phyloP scores from a whole-genome alignment of 768 basidiomycete species.

The Boletus rex-veris region DNA sequence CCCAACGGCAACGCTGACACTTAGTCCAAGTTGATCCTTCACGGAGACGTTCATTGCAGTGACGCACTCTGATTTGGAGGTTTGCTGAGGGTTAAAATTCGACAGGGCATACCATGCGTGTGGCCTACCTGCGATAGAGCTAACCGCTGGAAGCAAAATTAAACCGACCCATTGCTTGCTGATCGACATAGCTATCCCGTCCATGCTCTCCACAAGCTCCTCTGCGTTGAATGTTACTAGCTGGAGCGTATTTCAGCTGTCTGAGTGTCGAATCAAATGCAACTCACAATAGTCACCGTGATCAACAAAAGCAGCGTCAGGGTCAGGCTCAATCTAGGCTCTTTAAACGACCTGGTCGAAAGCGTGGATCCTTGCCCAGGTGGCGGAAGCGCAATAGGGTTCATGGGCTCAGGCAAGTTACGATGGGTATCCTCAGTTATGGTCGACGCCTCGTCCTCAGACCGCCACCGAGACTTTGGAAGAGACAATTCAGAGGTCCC shows the following conservation, averaged over 20 bases:
- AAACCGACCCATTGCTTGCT: conserved; percentile 88
- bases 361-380: conserved; percentile 16
- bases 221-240: conserved; percentile 62
- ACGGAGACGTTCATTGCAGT: conserved; percentile 90
- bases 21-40: conserved; percentile 76
- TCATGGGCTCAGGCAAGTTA: conserved; percentile 10
- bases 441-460: conserved; percentile 13
- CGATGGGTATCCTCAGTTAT: neutral
- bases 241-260: conserved; percentile 23
- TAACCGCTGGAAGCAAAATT: conserved; percentile 83
- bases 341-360: conserved; percentile 32
- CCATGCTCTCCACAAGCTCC: conserved; percentile 80
- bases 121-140: conserved; percentile 67
- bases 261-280: neutral
- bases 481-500: conserved; percentile 5
- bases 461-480: conserved; percentile 9
- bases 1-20: conserved; percentile 80
- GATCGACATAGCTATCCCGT: conserved; percentile 66
- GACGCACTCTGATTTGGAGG: conserved; percentile 59
- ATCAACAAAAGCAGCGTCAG: conserved; percentile 55
- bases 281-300: conserved; percentile 59
- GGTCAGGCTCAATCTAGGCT: conserved; percentile 56
- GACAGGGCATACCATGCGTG: neutral
- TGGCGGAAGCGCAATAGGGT: conserved; percentile 12
- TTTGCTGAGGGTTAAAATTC: neutral